Percentiles rank a stretch among this genome's conserved stretches.
These are phyloP conservation scores for Pythium aquatile DNA, from an alignment of 352 stramenopile genomes.

Conservation along the genomic window DNA sequence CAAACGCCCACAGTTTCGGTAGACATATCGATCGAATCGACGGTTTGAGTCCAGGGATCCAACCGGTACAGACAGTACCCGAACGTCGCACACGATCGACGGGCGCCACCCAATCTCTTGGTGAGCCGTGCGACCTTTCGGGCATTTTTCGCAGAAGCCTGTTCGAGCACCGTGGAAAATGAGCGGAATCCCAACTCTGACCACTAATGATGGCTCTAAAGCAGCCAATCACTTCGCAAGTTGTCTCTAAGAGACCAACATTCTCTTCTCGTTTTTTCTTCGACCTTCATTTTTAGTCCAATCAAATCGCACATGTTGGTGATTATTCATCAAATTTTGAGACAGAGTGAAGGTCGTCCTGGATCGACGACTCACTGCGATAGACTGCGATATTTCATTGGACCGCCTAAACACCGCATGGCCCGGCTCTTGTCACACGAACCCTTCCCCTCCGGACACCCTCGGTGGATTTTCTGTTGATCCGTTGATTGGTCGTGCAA, in stretches of 20 bases:
- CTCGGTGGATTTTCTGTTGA: conserved; percentile 2
- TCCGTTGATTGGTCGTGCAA: not conserved
- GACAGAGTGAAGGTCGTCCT: not conserved
- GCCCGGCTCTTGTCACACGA: not conserved
- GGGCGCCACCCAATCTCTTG: not conserved
- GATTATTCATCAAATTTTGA: not conserved
- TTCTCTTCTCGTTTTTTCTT: not conserved
- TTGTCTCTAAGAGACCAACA: not conserved
- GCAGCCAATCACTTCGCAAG: not conserved
- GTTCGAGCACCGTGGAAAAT: not conserved
- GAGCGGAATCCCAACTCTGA: not conserved
- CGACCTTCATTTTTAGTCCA: not conserved
- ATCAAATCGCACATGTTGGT: not conserved
- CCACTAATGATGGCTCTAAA: not conserved
- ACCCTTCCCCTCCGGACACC: not conserved
- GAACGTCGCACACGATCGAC: not conserved
- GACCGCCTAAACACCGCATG: not conserved
- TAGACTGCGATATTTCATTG: not conserved
- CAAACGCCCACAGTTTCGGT: not conserved
- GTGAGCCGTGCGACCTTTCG: not conserved
- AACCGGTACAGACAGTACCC: not conserved
- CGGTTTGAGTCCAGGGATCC: not conserved
- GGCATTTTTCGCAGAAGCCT: conserved; percentile 1
- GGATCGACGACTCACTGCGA: not conserved
- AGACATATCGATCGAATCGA: not conserved